A percentile compares a stretch with the other conserved stretches of the same genome.
Evolutionary conservation across 129 eudicot species (phyloP).

Genomic region (Erigeron canadensis): DNA sequence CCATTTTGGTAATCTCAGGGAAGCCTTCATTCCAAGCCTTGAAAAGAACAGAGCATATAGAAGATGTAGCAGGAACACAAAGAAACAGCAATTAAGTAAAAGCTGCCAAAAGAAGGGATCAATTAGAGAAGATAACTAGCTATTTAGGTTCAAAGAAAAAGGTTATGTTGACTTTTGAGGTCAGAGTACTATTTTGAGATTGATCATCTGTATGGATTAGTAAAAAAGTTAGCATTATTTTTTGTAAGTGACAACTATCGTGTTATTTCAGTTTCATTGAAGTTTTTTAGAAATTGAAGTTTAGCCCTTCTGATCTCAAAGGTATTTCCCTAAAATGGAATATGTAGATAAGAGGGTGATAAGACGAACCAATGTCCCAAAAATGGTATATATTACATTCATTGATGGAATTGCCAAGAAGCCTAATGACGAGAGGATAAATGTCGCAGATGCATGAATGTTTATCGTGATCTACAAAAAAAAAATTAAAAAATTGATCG

Average conservation of each 20-base stretch:
- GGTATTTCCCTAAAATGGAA: neutral
- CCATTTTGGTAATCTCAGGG: constrained; percentile 75
- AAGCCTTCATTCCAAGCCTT: constrained; percentile 82
- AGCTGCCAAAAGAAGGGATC: constrained; percentile 53
- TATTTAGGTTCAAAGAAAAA: constrained; percentile 1
- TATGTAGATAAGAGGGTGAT: neutral
- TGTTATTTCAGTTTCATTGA: neutral
- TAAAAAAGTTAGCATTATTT: neutral
- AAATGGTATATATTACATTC: constrained; percentile 67
- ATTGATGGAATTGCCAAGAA: constrained; percentile 69
- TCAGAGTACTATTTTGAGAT: neutral
- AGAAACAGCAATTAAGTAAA: constrained; percentile 69
- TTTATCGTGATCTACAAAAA: constrained; percentile 76
- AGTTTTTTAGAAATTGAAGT: neutral
- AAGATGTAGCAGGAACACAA: constrained; percentile 81
- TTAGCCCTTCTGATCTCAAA: constrained; percentile 14
- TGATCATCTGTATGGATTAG: neutral
- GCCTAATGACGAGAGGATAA: constrained; percentile 65
- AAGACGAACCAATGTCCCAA: constrained; percentile 74
- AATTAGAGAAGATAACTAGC: neutral
- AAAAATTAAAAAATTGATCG: constrained; percentile 19
- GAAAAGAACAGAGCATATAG: constrained; percentile 80
- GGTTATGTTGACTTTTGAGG: constrained; percentile 8
- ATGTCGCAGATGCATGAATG: constrained; percentile 77
- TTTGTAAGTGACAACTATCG: neutral